phyloP scores from a whole-genome alignment of 306 rosid genomes.

The Astragalus membranaceus region DNA sequence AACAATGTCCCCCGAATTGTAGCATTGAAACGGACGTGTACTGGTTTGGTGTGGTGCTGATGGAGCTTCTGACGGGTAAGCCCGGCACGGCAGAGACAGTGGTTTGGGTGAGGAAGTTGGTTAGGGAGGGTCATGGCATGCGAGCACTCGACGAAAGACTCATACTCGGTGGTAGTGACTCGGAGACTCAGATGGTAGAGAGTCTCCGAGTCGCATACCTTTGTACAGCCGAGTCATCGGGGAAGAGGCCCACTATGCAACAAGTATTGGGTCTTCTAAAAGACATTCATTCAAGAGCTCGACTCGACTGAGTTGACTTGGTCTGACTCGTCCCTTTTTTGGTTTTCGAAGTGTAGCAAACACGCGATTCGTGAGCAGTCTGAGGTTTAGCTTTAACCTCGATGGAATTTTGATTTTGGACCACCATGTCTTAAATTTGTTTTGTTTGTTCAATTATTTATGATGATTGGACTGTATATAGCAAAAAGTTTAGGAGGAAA shows the following conservation, averaged over 20 bases:
- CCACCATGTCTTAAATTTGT: conserved; percentile 1
- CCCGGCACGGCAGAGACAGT: conserved; percentile 79
- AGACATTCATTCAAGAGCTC: conserved; percentile 46
- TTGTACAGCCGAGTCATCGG: conserved; percentile 84
- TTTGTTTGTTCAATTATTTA: background rate
- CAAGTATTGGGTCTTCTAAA: conserved; percentile 85
- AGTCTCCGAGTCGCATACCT: conserved; percentile 84
- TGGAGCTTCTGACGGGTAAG: conserved; percentile 83
- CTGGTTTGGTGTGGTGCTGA: conserved; percentile 86
- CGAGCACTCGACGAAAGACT: conserved; percentile 57
- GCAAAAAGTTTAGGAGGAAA: conserved; percentile 1
- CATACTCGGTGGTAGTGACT: conserved; percentile 26
- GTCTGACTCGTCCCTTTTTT: background rate
- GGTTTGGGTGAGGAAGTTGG: conserved; percentile 71
- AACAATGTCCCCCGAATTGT: conserved; percentile 4
- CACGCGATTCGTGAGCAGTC: background rate
- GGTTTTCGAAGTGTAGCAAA: background rate
- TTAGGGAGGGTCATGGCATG: conserved; percentile 57
- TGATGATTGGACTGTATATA: conserved; percentile 17
- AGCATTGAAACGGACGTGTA: conserved; percentile 71
- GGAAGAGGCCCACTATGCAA: conserved; percentile 83
- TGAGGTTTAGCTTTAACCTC: background rate
- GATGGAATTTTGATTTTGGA: conserved; percentile 6
- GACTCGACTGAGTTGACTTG: conserved; percentile 26
- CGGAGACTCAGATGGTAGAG: conserved; percentile 69